Percentiles rank a stretch among this genome's conserved stretches.
Conservation (phyloP, 441 rosid species). For the Jatropha multifida region DNA sequence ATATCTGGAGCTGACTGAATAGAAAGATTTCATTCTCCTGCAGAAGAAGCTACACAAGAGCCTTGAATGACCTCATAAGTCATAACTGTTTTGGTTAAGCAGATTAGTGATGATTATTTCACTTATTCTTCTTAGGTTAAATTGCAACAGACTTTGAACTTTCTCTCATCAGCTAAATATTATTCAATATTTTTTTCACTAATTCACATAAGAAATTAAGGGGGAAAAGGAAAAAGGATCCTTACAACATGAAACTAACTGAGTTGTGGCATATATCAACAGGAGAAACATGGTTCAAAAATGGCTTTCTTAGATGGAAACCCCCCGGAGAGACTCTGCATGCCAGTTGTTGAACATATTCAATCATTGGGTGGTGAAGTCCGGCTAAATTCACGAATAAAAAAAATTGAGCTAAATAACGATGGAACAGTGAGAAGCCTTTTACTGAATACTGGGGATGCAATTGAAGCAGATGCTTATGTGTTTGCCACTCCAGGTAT, state of each 20-base stretch:
- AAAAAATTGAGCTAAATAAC: slow-evolving; percentile 70
- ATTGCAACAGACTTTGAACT: not conserved
- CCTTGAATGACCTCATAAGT: not conserved
- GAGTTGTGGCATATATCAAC: slow-evolving; percentile 24
- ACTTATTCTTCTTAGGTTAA: not conserved
- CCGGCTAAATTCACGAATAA: slow-evolving; percentile 70
- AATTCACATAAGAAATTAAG: slow-evolving; percentile 5
- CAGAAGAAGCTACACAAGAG: not conserved
- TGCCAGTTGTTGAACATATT: slow-evolving; percentile 79
- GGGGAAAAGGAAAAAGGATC: not conserved
- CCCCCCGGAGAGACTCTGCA: slow-evolving; percentile 96
- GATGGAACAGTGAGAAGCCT: slow-evolving; percentile 82
- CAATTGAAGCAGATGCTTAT: slow-evolving; percentile 77
- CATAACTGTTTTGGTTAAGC: not conserved
- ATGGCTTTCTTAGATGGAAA: slow-evolving; percentile 98
- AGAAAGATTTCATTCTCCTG: not conserved
- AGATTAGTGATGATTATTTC: not conserved
- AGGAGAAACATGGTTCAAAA: slow-evolving; percentile 98
- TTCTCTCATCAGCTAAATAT: not conserved
- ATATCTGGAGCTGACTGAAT: not conserved
- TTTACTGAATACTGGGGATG: slow-evolving; percentile 60
- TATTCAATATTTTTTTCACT: not conserved
- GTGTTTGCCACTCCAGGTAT: slow-evolving; percentile 92
- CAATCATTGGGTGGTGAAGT: slow-evolving; percentile 86
- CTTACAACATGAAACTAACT: slow-evolving; percentile 14